phyloP scores from a whole-genome alignment of 345 rosid species.

The Eucalyptus tenuipes region DNA sequence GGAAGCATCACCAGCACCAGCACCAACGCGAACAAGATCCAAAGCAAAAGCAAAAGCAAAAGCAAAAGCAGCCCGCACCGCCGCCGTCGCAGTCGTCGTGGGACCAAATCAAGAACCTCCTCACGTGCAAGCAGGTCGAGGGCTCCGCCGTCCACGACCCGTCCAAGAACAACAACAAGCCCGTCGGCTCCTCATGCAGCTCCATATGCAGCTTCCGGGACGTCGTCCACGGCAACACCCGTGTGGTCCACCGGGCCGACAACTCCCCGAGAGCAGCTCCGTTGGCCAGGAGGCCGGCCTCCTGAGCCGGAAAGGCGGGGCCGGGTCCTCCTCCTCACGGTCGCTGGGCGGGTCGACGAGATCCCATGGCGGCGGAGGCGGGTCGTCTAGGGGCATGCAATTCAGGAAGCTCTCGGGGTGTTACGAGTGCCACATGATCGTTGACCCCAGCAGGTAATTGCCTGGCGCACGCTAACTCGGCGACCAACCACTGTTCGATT shows the following conservation, averaged over 20 bases:
- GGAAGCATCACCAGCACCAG: background rate
- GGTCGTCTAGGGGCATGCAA: constrained; percentile 76
- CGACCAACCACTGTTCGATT: background rate
- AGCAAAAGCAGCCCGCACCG: constrained; percentile 17
- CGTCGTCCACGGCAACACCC: constrained; percentile 85
- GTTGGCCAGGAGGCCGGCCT: constrained; percentile 54
- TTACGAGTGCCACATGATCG: constrained; percentile 87
- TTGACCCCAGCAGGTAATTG: constrained; percentile 83
- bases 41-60: constrained; percentile 4
- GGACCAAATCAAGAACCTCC: constrained; percentile 94
- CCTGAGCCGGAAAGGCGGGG: constrained; percentile 35
- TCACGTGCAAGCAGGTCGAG: constrained; percentile 83
- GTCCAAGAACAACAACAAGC: constrained; percentile 29
- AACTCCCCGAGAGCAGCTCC: constrained; percentile 71
- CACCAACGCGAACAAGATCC: background rate
- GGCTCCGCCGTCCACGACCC: constrained; percentile 73
- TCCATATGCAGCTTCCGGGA: constrained; percentile 82
- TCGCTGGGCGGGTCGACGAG: constrained; percentile 30
- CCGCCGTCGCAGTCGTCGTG: constrained; percentile 49
- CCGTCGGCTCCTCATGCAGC: constrained; percentile 69
- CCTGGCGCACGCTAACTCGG: background rate
- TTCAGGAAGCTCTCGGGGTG: constrained; percentile 96
- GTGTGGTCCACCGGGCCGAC: constrained; percentile 89
- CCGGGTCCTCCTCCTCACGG: constrained; percentile 26
- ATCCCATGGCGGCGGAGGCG: constrained; percentile 1